Evolutionary conservation across 2,329 filamentous ascomycete genomes (phyloP).

Genomic region (Aspergillus pseudoterreus): DNA sequence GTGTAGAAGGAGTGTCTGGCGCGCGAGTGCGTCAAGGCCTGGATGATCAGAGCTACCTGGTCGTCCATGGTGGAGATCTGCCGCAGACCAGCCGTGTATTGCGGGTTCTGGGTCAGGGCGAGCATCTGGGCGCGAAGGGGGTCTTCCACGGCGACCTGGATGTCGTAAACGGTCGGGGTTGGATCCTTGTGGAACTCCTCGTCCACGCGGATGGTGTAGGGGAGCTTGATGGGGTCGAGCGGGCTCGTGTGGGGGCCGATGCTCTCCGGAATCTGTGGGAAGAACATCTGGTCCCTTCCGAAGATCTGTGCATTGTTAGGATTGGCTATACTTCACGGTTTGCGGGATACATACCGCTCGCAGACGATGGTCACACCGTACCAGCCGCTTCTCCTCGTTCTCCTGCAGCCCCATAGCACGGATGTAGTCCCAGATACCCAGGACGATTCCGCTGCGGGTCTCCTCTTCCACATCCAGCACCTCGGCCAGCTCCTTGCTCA

Average conservation of each 20-base stretch:
- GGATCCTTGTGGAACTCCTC: conserved; percentile 72
- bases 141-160: conserved; percentile 80
- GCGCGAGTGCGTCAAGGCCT: conserved; percentile 78
- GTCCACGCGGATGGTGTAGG: conserved; percentile 93
- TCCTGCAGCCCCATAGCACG: conserved; percentile 81
- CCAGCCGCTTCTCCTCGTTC: conserved; percentile 89
- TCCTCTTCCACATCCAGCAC: conserved; percentile 83
- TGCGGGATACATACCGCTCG: conserved; percentile 58
- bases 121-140: conserved; percentile 67
- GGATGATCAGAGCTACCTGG: conserved; percentile 75
- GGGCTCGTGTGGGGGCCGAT: conserved; percentile 74
- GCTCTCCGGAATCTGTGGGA: conserved; percentile 79
- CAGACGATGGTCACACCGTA: conserved; percentile 82
- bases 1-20: conserved; percentile 87
- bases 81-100: conserved; percentile 68
- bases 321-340: not conserved
- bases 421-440: conserved; percentile 95
- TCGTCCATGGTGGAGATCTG: conserved; percentile 77
- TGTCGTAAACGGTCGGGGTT: conserved; percentile 80
- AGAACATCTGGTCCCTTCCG: conserved; percentile 70
- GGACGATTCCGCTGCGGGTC: conserved; percentile 80
- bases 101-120: conserved; percentile 64
- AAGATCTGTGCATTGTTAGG: conserved; percentile 59
- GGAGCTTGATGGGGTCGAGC: conserved; percentile 75
- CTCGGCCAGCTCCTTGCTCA: conserved; percentile 76